Evolutionary conservation across 176 grass and related monocot species (phyloP).

Genomic region (Phyllostachys edulis): DNA sequence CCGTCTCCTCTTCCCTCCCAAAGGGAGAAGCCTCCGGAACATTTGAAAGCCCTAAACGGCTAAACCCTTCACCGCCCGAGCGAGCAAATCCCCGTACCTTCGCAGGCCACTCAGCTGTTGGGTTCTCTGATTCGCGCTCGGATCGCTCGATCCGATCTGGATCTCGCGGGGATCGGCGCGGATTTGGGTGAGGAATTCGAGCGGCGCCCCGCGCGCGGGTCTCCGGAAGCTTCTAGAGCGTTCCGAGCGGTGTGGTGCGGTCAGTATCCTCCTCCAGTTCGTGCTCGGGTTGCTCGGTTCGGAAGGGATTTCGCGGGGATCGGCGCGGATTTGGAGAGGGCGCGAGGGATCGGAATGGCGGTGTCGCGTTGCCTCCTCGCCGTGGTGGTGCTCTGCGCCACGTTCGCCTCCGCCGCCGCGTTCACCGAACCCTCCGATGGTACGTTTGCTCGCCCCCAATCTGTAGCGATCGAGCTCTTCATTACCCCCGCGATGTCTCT

Average conservation of each 20-base stretch:
- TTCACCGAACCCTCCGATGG: constrained; percentile 68
- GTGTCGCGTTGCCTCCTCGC: constrained; percentile 25
- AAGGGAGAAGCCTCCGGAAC: constrained; percentile 20
- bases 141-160: no score
- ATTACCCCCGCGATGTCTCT: constrained; percentile 1
- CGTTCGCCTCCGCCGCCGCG: constrained; percentile 31
- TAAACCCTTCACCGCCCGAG: constrained; percentile 25
- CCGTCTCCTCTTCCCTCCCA: constrained; percentile 5
- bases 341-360: constrained; percentile 24
- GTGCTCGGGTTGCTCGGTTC: neutral
- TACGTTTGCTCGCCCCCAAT: constrained; percentile 20
- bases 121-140: no score
- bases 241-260: neutral
- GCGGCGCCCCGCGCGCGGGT: constrained; percentile 15
- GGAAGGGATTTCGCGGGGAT: neutral
- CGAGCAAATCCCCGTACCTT: constrained; percentile 2
- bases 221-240: constrained; percentile 22
- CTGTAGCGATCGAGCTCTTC: constrained; percentile 7
- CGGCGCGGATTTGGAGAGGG: constrained; percentile 14
- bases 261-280: neutral
- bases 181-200: constrained; percentile 20
- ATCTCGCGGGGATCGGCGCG: neutral
- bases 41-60: constrained; percentile 43
- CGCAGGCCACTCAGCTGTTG: neutral
- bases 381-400: constrained; percentile 31